phyloP scores from a whole-genome alignment of 371 early-diverging fungal species.

The Actinomortierella wolfii region DNA sequence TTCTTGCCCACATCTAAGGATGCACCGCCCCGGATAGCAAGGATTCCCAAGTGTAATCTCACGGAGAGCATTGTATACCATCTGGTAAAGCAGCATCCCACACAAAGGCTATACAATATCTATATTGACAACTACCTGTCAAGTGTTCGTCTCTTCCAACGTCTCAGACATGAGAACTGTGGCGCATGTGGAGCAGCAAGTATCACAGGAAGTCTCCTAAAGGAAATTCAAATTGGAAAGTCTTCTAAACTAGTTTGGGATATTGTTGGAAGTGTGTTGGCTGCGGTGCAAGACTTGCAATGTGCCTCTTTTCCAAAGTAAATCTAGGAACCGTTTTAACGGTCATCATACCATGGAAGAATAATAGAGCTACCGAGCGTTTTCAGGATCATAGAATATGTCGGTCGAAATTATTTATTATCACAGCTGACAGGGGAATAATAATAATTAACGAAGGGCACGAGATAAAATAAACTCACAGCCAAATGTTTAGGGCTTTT shows the following conservation, averaged over 20 bases:
- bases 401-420: no score
- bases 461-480: no score
- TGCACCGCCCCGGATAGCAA: background rate
- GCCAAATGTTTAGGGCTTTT: slow-evolving; percentile 52
- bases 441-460: no score
- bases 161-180: slow-evolving; percentile 1
- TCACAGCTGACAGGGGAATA: no score
- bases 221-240: slow-evolving; percentile 5
- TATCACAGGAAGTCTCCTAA: background rate
- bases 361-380: no score
- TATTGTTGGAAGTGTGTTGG: slow-evolving; percentile 18
- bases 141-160: slow-evolving; percentile 18
- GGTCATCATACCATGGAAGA: no score
- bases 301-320: no score
- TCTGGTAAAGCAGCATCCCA: slow-evolving; percentile 11
- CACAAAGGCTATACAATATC: slow-evolving; percentile 2
- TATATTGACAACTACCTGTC: slow-evolving; percentile 37
- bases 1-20: slow-evolving; percentile 18
- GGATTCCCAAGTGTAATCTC: background rate
- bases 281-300: no score
- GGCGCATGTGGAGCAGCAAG: slow-evolving; percentile 28
- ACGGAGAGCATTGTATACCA: slow-evolving; percentile 11
- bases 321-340: no score
- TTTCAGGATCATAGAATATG: no score
- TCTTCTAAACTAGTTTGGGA: slow-evolving; percentile 4